Conservation (phyloP, 305 asterid species). For the Striga hermonthica region DNA sequence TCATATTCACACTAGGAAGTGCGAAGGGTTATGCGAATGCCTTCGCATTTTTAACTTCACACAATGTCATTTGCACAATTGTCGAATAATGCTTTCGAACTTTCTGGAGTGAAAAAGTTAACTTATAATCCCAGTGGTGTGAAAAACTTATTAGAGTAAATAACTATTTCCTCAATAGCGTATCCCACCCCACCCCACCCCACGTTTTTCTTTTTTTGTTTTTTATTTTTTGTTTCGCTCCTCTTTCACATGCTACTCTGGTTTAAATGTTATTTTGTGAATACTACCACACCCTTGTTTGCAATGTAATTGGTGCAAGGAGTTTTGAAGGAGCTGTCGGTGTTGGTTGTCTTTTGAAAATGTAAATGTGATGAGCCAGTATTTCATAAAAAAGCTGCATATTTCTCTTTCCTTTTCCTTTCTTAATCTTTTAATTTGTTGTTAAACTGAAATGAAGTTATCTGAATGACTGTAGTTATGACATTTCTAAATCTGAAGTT, state of each 20-base stretch:
- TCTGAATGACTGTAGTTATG: not conserved
- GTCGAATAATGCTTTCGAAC: no score
- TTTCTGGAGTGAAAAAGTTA: no score
- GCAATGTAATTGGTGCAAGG: conserved; percentile 17
- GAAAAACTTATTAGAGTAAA: no score
- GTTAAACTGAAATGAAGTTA: not conserved
- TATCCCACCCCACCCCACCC: not conserved
- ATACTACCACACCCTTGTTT: not conserved
- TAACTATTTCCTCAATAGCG: no score
- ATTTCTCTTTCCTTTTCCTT: no score
- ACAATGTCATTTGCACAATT: no score
- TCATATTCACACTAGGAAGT: no score
- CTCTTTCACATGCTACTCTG: conserved; percentile 5
- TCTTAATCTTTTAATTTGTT: not conserved
- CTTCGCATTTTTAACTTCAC: no score
- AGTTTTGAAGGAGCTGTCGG: conserved; percentile 22
- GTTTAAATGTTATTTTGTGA: conserved; percentile 9
- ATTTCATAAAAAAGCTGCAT: no score
- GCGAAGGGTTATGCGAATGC: no score
- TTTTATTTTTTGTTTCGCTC: not conserved
- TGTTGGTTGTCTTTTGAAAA: conserved; percentile 14
- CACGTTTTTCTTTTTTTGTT: not conserved
- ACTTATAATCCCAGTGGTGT: no score
- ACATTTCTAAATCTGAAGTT: conserved; percentile 1
- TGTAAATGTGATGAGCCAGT: not conserved